Base-by-base conservation (phyloP, 2,329 filamentous ascomycete genomes). In the Scedosporium boydii region DNA sequence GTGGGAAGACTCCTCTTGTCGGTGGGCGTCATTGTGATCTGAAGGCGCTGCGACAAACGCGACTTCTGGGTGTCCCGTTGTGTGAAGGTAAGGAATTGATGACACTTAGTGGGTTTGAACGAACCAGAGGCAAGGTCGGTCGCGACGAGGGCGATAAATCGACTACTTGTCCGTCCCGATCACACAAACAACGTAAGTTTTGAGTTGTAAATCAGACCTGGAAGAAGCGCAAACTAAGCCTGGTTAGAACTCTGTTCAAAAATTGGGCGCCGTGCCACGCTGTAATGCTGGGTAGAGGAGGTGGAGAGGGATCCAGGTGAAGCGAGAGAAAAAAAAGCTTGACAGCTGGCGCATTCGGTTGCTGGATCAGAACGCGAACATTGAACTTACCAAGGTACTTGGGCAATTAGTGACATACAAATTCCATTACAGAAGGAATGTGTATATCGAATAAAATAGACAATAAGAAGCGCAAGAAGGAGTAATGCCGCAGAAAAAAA, bases 1-100 rank as follows among this genome's bases (percentile, higher is more conserved):
- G 77, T 76, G 18, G 87, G 87, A 61, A 89, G 78, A 57, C 71
- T 73, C 70, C 82, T 65, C 58, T 66, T 63, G 27, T 61, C 68
- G 14, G 67, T 65, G 56, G 67, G 65, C 46, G 69, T 69, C 71
- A 75, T 75, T 63, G 72, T 60, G 56, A 65, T 60, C 41, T 63
- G 53, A 38, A 27, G 38, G 16, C 23, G 14, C 14, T 56, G 59
- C 16, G 38, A 26, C n/a, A 38, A 29, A 56, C 34, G 34, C 42
- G 61, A 18, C 12, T 21, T 14, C 16, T 26, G n/a, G n/a, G 12
- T 6, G 38, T 18, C 18, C 21, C 29, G 38, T 46, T 38, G 34
- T 16, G 57, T 14, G 3, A 23, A 51, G n/a, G 42, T 21, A 38
- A 62, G 27, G 60, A 38, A 51, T 38, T 58, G 46, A 53, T 58